Evolutionary conservation across 2,329 filamentous ascomycete genomes (phyloP).

Genomic region (Sarocladium oryzae): DNA sequence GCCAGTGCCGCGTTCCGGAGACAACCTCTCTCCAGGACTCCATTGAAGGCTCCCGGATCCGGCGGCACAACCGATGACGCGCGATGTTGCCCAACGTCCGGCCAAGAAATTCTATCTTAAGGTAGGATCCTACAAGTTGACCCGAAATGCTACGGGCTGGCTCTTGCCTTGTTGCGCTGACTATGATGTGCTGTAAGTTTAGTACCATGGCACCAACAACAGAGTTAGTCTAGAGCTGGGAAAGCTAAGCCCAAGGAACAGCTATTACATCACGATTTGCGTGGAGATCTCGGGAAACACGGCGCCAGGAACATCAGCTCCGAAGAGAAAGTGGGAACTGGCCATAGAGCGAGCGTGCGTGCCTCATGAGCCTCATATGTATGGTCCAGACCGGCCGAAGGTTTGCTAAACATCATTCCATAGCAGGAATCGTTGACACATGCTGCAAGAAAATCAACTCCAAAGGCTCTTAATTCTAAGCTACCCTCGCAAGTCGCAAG

Average conservation of each 20-base stretch:
- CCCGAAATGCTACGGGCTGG: too few species aligned
- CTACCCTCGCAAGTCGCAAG: background rate
- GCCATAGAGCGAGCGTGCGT: too few species aligned
- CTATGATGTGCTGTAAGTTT: too few species aligned
- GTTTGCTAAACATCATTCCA: background rate
- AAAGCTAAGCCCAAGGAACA: too few species aligned
- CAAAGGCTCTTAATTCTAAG: background rate
- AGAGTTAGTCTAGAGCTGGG: too few species aligned
- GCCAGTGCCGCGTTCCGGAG: background rate
- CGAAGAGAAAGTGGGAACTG: background rate
- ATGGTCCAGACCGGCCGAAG: too few species aligned
- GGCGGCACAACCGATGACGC: slow-evolving; percentile 2
- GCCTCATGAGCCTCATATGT: too few species aligned
- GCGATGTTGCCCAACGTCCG: background rate
- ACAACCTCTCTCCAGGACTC: background rate
- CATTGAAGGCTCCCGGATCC: slow-evolving; percentile 2
- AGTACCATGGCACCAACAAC: too few species aligned
- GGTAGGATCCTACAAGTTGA: too few species aligned
- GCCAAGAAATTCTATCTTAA: background rate
- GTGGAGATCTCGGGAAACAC: background rate
- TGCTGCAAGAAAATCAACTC: background rate
- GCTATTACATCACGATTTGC: slow-evolving; percentile 1
- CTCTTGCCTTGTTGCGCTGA: too few species aligned
- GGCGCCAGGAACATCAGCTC: background rate
- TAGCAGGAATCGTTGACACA: background rate